These are phyloP conservation scores for Cyberlindnera euphorbiiphila DNA, from an alignment of 805 yeast genomes.

Conservation along the genomic window DNA sequence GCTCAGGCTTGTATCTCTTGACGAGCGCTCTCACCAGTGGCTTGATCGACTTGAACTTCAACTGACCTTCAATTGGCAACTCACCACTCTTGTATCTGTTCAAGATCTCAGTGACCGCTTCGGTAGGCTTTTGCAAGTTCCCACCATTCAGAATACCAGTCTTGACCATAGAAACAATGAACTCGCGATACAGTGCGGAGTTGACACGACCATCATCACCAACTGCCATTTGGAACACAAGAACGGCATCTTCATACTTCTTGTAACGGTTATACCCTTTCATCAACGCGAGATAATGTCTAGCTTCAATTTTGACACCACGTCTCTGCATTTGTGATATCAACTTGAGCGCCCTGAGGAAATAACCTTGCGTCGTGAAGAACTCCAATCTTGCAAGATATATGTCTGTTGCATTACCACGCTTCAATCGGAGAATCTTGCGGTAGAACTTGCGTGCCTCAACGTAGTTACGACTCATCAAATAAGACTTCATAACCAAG, in stretches of 20 bases:
- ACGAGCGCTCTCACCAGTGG: conserved; percentile 33
- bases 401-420: not conserved
- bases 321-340: conserved; percentile 28
- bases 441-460: conserved; percentile 13
- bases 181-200: conserved; percentile 28
- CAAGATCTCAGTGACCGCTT: conserved; percentile 30
- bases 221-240: conserved; percentile 28
- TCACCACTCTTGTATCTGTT: conserved; percentile 23
- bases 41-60: conserved; percentile 34
- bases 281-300: conserved; percentile 32
- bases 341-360: conserved; percentile 29
- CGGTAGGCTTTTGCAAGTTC: conserved; percentile 29
- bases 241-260: conserved; percentile 27
- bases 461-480: conserved; percentile 6
- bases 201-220: conserved; percentile 23
- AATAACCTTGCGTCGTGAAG: conserved; percentile 19
- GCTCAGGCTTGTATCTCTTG: conserved; percentile 29
- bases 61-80: conserved; percentile 21
- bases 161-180: conserved; percentile 31
- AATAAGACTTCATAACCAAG: conserved; percentile 18
- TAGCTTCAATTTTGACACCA: conserved; percentile 15
- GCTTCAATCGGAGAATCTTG: not conserved
- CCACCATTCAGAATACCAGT: conserved; percentile 26
- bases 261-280: conserved; percentile 26
- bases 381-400: conserved; percentile 10